Evolutionary conservation across 768 basidiomycete genomes (phyloP).

Genomic region (Pulveroboletus sp.): DNA sequence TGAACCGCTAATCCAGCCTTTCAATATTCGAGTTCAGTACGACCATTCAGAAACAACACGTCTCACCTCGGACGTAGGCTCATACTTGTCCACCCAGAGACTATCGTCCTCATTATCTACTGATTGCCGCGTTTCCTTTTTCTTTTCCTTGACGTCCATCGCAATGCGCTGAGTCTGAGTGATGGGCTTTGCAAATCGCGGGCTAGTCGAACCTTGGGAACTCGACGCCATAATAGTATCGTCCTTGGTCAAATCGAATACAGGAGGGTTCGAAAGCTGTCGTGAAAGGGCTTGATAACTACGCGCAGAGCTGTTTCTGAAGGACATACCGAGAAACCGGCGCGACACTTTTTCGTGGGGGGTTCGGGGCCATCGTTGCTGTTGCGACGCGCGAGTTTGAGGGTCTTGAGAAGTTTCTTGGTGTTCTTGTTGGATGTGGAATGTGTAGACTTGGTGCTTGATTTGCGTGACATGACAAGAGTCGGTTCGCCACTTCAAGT

Average conservation of each 20-base stretch:
- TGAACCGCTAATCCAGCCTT: conserved; percentile 80
- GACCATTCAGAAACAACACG: not conserved
- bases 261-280: conserved; percentile 22
- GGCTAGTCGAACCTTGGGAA: conserved; percentile 2
- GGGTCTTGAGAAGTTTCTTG: conserved; percentile 21
- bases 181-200: not conserved
- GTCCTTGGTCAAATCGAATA: conserved; percentile 21
- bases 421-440: conserved; percentile 8
- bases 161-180: not conserved
- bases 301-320: not conserved
- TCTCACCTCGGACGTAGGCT: conserved; percentile 55
- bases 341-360: conserved; percentile 20
- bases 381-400: conserved; percentile 16
- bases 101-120: conserved; percentile 31
- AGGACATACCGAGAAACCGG: conserved; percentile 10
- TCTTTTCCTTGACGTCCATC: conserved; percentile 26
- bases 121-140: conserved; percentile 5
- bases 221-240: conserved; percentile 4
- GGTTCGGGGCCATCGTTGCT: conserved; percentile 15
- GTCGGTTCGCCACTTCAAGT: too few relatives aligned
- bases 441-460: conserved; percentile 6
- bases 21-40: not conserved
- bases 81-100: conserved; percentile 65
- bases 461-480: conserved; percentile 20
- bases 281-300: not conserved